Conservation (phyloP, 345 rosid species). For the Salix caprea region DNA sequence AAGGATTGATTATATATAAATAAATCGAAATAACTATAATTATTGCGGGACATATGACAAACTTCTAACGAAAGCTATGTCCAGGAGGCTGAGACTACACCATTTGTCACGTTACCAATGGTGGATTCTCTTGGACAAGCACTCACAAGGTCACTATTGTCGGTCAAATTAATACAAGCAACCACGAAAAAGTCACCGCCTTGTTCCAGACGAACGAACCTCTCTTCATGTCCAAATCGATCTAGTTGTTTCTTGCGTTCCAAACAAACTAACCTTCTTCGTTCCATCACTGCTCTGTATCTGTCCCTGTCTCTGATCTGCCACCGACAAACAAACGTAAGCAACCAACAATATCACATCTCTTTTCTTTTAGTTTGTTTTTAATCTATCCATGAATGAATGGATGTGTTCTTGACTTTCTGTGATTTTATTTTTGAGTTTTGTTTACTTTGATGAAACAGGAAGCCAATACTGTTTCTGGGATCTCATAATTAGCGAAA, state of each 20-base stretch:
- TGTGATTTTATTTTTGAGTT: neutral
- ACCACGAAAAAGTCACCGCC: too few relatives aligned
- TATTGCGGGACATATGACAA: too few relatives aligned
- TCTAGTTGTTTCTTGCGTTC: neutral
- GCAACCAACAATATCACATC: neutral
- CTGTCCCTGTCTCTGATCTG: neutral
- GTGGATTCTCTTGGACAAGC: too few relatives aligned
- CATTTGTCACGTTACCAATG: too few relatives aligned
- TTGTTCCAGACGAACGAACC: too few relatives aligned
- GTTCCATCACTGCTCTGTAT: neutral
- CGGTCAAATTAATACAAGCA: too few relatives aligned
- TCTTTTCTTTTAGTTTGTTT: neutral
- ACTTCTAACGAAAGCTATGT: too few relatives aligned
- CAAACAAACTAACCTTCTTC: neutral
- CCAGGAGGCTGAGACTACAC: too few relatives aligned
- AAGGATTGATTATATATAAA: too few relatives aligned
- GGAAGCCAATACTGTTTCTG: neutral
- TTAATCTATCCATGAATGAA: neutral
- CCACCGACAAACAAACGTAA: neutral
- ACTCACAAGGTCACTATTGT: too few relatives aligned
- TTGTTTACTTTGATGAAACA: neutral
- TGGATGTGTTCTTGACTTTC: neutral
- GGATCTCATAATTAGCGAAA: neutral
- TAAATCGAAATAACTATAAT: too few relatives aligned
- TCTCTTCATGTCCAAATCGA: too few relatives aligned